Conservation (phyloP, 176 grass and related monocot species). For the Tuctoria greenei region DNA sequence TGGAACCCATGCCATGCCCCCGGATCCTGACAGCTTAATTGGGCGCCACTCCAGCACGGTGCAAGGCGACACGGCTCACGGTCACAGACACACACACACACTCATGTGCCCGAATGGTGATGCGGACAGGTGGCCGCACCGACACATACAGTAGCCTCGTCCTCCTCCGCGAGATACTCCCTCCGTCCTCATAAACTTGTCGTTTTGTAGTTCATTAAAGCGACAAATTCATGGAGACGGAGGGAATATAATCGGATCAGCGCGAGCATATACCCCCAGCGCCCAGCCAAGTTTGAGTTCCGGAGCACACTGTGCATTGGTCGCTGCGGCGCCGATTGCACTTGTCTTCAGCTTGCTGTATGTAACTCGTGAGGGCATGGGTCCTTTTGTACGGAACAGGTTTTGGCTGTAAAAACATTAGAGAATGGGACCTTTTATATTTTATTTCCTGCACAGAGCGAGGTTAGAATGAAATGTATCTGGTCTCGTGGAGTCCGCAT, state of each 20-base stretch:
- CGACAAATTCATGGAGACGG: too few species aligned
- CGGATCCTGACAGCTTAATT: too few species aligned
- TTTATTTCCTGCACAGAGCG: too few species aligned
- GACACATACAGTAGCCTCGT: background rate
- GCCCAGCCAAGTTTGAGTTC: background rate
- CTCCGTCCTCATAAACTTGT: too few species aligned
- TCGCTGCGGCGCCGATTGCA: constrained; percentile 13
- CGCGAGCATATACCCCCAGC: too few species aligned
- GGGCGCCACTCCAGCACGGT: background rate
- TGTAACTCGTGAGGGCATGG: background rate
- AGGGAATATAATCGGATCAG: constrained; percentile 20
- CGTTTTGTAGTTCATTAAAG: too few species aligned
- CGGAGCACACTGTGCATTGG: too few species aligned
- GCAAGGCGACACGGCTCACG: constrained; percentile 6
- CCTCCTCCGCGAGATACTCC: background rate
- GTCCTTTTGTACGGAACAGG: too few species aligned
- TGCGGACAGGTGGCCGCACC: constrained; percentile 24
- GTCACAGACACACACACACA: constrained; percentile 9
- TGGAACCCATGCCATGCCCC: background rate
- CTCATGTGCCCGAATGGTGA: background rate
- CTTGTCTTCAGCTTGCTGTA: background rate
- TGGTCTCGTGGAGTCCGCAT: background rate
- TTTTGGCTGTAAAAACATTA: too few species aligned
- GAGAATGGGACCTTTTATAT: too few species aligned
- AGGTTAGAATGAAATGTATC: background rate